Evolutionary conservation across 2,329 filamentous ascomycete genomes (phyloP).

Genomic region (Colletotrichum tofieldiae): DNA sequence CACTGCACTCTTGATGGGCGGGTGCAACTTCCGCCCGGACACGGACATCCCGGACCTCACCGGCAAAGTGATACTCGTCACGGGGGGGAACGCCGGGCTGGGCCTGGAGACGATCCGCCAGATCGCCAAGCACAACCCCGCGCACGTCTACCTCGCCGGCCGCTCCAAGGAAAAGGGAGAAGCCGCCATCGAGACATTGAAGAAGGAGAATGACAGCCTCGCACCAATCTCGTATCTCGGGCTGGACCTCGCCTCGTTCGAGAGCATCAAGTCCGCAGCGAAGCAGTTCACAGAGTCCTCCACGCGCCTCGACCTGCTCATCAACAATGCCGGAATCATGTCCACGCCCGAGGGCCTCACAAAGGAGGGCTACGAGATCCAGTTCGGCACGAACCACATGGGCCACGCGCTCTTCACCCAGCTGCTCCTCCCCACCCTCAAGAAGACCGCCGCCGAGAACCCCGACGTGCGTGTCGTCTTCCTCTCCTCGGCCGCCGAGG

Average conservation of each 20-base stretch:
- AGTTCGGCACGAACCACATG: constrained; percentile 52
- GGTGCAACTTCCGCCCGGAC: constrained; percentile 35
- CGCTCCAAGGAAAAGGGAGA: constrained; percentile 31
- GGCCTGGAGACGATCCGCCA: constrained; percentile 57
- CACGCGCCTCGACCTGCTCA: constrained; percentile 52
- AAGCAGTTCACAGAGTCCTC: constrained; percentile 33
- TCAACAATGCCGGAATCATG: constrained; percentile 49
- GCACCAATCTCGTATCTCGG: constrained; percentile 26
- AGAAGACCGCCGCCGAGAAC: constrained; percentile 43
- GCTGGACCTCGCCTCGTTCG: constrained; percentile 41
- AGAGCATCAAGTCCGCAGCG: constrained; percentile 40
- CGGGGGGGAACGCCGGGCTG: constrained; percentile 58
- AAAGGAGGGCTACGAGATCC: constrained; percentile 51
- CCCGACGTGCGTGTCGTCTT: constrained; percentile 51
- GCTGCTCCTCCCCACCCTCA: constrained; percentile 46
- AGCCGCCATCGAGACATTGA: constrained; percentile 28
- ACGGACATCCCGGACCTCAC: constrained; percentile 52
- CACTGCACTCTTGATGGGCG: constrained; percentile 32
- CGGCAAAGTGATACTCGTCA: constrained; percentile 56
- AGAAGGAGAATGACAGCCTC: constrained; percentile 12
- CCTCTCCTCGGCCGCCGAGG: constrained; percentile 49
- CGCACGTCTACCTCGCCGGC: constrained; percentile 44
- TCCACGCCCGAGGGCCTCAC: constrained; percentile 46
- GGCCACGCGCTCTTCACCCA: constrained; percentile 48
- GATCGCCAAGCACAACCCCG: constrained; percentile 54